Evolutionary conservation across 768 basidiomycete genomes (phyloP), one percentile per base, ranked within the genome.

Genomic region (Strobilomyces echinocephalus): DNA sequence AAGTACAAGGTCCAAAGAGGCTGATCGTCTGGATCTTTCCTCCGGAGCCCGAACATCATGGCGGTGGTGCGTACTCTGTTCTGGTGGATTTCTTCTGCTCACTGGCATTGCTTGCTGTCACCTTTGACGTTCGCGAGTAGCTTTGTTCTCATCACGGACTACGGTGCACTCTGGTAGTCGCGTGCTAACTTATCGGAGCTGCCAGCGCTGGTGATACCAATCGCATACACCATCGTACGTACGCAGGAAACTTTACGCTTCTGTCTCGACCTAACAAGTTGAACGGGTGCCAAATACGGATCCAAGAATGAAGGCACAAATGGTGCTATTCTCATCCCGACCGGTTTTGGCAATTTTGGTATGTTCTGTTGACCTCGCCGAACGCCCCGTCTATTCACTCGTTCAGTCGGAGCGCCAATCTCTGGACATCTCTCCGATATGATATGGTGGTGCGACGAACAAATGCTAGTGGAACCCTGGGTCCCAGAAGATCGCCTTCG

Each of bases 401-500:
- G 14, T 8, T 5, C 49, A 86, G 84, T 81, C 42, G 85, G 85
- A 1, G 80, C 84, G 2, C 79, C 80, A 4, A 56, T 84, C 6
- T 76, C 81, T 0, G 86, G 87, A 1, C 72, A 72, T 16, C 55
- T 85, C 0, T 87, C 87, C 0, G 87, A 88, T 63, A 55, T 58
- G 87, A 88, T 63, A 55, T 58, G 26, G 68, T 76, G 0, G 71
- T 89, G 21, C 68, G 76, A n/a, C 63, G 61, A 36, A 83, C 79
- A 69, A 76, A 76, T 14, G 67, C 73, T 44, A 74, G 74, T 0
- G 84, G 84, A 1, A 59, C n/a, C 71, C 2, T 86, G 82, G 83
- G 77, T 80, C 39, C 85, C 85, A 0, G 85, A 89, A 64, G 87
- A 86, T 58, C 79, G 85, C 6, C 73, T 88, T 24, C 75, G 81